phyloP scores from a whole-genome alignment of 768 basidiomycete species.

The Suillus weaverae region DNA sequence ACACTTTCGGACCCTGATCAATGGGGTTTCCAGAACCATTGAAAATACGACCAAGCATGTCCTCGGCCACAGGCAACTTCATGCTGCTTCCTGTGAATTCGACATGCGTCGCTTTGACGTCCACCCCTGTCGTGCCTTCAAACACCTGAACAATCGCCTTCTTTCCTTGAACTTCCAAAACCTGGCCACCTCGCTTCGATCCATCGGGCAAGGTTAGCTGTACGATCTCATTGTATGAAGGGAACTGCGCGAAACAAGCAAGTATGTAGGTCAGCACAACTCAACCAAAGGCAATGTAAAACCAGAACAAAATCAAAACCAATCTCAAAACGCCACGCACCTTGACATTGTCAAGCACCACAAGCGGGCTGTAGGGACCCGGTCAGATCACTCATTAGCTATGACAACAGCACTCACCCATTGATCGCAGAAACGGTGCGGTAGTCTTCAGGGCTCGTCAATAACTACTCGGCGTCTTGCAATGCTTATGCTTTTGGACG shows the following conservation, averaged over 20 bases:
- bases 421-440: conserved; percentile 98
- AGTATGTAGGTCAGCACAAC: conserved; percentile 15
- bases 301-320: neutral
- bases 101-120: conserved; percentile 96
- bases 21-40: conserved; percentile 98
- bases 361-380: conserved; percentile 69
- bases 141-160: conserved; percentile 99
- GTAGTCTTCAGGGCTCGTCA: conserved; percentile 62
- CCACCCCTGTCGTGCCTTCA: conserved; percentile 96
- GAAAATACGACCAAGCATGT: conserved; percentile 99
- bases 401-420: conserved; percentile 56
- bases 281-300: conserved; percentile 3
- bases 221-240: conserved; percentile 98
- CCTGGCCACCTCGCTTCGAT: conserved; percentile 92
- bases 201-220: conserved; percentile 94
- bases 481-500: conserved; percentile 26
- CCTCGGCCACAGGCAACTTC: conserved; percentile 98
- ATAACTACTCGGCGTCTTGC: conserved; percentile 8
- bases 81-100: conserved; percentile 98
- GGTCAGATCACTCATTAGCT: conserved; percentile 14
- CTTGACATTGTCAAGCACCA: conserved; percentile 98
- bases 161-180: conserved; percentile 96
- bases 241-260: conserved; percentile 58
- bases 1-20: conserved; percentile 97
- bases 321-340: conserved; percentile 40